phyloP scores from a whole-genome alignment of 257 asterid genomes.

The Solanum bukasovii region DNA sequence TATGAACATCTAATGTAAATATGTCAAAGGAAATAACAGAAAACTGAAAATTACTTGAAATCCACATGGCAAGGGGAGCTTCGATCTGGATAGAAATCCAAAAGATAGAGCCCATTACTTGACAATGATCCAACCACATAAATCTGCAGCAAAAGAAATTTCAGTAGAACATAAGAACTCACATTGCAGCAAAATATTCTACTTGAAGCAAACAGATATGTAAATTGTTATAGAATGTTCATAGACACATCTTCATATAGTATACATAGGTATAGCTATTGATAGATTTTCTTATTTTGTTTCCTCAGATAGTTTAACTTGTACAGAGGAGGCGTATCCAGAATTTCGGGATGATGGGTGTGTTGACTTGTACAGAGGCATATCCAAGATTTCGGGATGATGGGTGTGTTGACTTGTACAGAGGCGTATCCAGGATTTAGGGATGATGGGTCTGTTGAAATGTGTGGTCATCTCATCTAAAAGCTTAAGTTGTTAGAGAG shows the following conservation, averaged over 20 bases:
- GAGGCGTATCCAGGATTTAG: too few species aligned
- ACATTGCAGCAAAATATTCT: not conserved
- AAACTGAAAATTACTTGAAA: slow-evolving; percentile 29
- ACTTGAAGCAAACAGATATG: not conserved
- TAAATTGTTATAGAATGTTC: not conserved
- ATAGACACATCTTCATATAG: not conserved
- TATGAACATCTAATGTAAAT: not conserved
- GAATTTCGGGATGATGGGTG: not conserved
- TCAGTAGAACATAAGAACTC: not conserved
- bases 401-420: too few species aligned
- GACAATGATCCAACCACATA: slow-evolving; percentile 76
- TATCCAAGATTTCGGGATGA: not conserved
- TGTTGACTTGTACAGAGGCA: not conserved
- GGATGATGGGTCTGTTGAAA: not conserved
- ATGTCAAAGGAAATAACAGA: not conserved
- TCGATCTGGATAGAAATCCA: slow-evolving; percentile 78
- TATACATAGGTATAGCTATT: not conserved
- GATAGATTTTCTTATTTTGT: not conserved
- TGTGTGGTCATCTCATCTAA: not conserved
- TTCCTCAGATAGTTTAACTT: not conserved
- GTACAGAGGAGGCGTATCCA: not conserved
- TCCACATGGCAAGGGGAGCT: slow-evolving; percentile 78
- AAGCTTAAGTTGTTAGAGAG: too few species aligned
- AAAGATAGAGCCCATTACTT: slow-evolving; percentile 58
- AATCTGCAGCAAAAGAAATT: slow-evolving; percentile 36